These are phyloP conservation scores for Mollisiaceae sp. DNA, from an alignment of 2,329 filamentous ascomycete genomes.

Conservation along the genomic window DNA sequence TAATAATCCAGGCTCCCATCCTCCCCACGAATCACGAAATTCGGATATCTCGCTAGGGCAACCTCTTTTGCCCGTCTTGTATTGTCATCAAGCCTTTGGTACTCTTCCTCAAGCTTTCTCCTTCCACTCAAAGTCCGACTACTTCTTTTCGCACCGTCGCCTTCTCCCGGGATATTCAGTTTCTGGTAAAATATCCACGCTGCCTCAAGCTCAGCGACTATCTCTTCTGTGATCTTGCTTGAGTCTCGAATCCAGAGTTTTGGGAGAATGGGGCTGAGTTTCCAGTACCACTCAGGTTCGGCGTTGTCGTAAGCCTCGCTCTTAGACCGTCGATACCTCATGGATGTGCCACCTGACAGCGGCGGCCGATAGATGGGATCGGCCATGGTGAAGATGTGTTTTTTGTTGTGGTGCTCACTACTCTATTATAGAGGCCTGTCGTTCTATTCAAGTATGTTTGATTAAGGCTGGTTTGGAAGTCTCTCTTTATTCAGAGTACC, in stretches of 20 bases:
- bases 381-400: background rate
- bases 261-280: constrained; percentile 17
- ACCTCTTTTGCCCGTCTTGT: background rate
- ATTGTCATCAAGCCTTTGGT: background rate
- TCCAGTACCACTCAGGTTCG: constrained; percentile 19
- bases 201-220: constrained; percentile 17
- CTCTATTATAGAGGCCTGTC: background rate
- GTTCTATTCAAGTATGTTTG: background rate
- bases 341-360: constrained; percentile 6
- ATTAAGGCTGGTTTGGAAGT: background rate
- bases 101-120: background rate
- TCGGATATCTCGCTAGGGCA: constrained; percentile 18
- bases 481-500: background rate
- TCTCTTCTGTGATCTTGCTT: background rate
- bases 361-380: background rate
- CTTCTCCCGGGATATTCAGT: background rate
- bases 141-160: background rate
- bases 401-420: background rate
- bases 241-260: constrained; percentile 24
- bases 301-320: constrained; percentile 15
- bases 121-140: background rate
- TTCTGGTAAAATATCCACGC: background rate
- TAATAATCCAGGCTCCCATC: constrained; percentile 26
- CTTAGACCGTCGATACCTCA: constrained; percentile 11
- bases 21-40: constrained; percentile 8